Percentiles rank a stretch among this genome's conserved stretches.
Evolutionary conservation across 1,284 basidiomycete genomes (phyloP).

Genomic region (Boletellus deceptivus): DNA sequence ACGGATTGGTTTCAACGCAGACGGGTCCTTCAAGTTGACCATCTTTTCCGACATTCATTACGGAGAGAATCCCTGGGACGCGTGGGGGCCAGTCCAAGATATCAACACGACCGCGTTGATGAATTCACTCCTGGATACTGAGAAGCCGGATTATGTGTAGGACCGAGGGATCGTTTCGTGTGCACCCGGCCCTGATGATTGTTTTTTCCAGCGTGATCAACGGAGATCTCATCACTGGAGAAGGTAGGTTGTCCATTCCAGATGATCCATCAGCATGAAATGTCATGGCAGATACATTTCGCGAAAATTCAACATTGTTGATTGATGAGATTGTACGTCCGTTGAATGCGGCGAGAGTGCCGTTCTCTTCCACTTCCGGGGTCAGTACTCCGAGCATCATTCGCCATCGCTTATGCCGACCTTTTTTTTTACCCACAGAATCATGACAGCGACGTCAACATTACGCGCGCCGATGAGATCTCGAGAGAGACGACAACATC

Average conservation of each 20-base stretch:
- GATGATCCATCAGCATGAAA: not conserved
- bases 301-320: conserved; percentile 49
- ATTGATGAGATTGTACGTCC: conserved; percentile 52
- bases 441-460: conserved; percentile 67
- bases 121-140: conserved; percentile 48
- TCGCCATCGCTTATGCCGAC: not conserved
- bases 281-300: conserved; percentile 53
- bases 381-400: conserved; percentile 35
- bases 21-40: conserved; percentile 64
- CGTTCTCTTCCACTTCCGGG: conserved; percentile 58
- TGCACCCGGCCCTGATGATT: conserved; percentile 2
- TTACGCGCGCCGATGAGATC: conserved; percentile 63
- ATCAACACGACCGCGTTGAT: conserved; percentile 55
- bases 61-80: conserved; percentile 68
- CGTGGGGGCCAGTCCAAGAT: conserved; percentile 63
- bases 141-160: conserved; percentile 64
- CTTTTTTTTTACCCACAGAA: conserved; percentile 41
- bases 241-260: conserved; percentile 40
- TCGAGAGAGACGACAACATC: conserved; percentile 52
- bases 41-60: conserved; percentile 69
- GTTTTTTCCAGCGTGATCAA: conserved; percentile 49
- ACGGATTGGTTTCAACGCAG: conserved; percentile 43
- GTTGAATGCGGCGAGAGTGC: conserved; percentile 44
- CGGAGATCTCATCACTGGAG: conserved; percentile 67
- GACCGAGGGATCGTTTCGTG: conserved; percentile 17